Conservation (phyloP, 345 rosid species). For the Kandelia obovata region DNA sequence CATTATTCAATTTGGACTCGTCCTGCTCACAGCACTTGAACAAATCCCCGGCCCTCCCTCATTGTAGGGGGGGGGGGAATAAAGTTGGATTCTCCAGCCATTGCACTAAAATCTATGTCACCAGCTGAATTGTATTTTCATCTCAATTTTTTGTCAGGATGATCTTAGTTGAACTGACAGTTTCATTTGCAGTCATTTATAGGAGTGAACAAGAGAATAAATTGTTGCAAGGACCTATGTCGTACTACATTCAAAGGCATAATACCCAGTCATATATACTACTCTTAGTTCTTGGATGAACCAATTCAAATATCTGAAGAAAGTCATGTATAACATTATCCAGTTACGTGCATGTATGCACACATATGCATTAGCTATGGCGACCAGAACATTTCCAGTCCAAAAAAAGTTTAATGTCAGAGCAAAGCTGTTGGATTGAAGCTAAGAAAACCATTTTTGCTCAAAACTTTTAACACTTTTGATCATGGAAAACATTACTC, state of each 20-base stretch:
- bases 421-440: too few species aligned
- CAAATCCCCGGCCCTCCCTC: constrained; percentile 9
- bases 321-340: neutral
- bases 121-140: constrained; percentile 1
- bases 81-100: neutral
- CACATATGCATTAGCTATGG: neutral
- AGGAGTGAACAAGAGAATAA: neutral
- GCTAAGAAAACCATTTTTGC: too few species aligned
- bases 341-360: neutral
- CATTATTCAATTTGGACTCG: too few species aligned
- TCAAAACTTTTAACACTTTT: too few species aligned
- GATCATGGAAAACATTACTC: too few species aligned
- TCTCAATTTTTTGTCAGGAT: neutral
- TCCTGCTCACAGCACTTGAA: neutral
- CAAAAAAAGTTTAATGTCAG: too few species aligned
- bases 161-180: neutral
- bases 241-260: neutral
- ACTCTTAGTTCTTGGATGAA: neutral
- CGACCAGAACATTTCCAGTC: too few species aligned
- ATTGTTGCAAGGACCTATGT: neutral
- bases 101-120: constrained; percentile 7
- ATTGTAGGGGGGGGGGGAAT: neutral
- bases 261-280: neutral
- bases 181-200: neutral
- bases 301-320: neutral